These are phyloP conservation scores for Acanthamoeba triangularis DNA, from an alignment of 208 protist genomes.

Conservation along the genomic window DNA sequence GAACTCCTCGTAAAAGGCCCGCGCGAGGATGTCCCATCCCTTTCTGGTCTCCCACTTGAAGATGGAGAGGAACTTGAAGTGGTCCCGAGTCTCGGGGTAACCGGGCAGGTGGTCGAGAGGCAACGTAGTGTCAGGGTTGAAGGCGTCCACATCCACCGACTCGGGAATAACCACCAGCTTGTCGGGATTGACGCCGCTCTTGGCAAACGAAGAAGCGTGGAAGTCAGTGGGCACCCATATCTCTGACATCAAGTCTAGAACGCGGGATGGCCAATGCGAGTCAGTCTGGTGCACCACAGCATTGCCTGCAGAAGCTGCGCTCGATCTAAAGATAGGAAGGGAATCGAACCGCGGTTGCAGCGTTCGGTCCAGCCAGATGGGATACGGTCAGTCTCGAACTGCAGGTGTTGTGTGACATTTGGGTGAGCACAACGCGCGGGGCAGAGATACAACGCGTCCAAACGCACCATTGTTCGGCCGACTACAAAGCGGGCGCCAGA, in stretches of 20 bases:
- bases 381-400: constrained; percentile 78
- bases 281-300: not conserved
- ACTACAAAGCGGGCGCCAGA: constrained; percentile 16
- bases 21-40: constrained; percentile 83
- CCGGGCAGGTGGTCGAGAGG: constrained; percentile 33
- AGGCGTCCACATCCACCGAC: constrained; percentile 59
- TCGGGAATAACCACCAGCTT: constrained; percentile 77
- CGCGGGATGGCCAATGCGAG: not conserved
- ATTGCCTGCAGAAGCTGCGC: not conserved
- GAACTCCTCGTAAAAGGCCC: constrained; percentile 80
- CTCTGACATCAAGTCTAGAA: constrained; percentile 70
- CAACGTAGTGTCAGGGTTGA: constrained; percentile 29
- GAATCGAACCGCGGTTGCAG: constrained; percentile 57
- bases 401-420: no score
- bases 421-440: not conserved
- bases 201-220: not conserved
- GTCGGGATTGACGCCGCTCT: constrained; percentile 37
- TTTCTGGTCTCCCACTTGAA: constrained; percentile 88
- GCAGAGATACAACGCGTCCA: not conserved
- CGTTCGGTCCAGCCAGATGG: constrained; percentile 64
- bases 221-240: constrained; percentile 79
- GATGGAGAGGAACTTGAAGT: constrained; percentile 82
- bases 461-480: constrained; percentile 61
- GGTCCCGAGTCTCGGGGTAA: constrained; percentile 55
- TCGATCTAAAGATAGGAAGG: not conserved